Base-by-base conservation (phyloP, 345 rosid species). In the Citrus inodora region DNA sequence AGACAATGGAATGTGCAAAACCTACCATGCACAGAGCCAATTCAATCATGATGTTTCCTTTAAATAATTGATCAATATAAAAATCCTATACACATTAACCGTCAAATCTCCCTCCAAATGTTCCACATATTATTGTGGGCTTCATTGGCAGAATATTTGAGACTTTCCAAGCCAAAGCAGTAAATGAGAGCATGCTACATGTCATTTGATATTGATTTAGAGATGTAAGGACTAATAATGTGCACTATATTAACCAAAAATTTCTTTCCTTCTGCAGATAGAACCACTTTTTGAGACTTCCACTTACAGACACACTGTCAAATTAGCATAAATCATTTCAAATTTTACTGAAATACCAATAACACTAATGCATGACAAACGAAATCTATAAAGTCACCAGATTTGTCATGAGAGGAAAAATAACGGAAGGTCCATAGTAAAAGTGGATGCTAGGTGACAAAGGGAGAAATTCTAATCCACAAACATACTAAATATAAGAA, bases 1-100 rank as follows among this genome's bases (percentile, higher is more conserved):
- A 75, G 51, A 65, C 48, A 30, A 7, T 14, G 48, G 46, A 30
- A 32, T n/a, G 3, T 35, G 60, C 33, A 30, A n/a, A 66, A 5
- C 72, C 65, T 51, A 53, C 25, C 53, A 16, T 32, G 27, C 51
- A 33, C 33, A 17, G 24, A 51, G 62, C 63, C 53, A 42, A 16
- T 76, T n/a, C 48, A 53, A n/a, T 53, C 73, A 66, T 55, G 11
- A 35, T 55, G 55, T 66, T 67, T 75, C 42, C 71, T 46, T 75
- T 51, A 71, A 51, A n/a, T 53, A 30, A 65, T 64, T 63, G 61
- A 46, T 14, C 28, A 10, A 48, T 19, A 48, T 40, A 38, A 74
- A 55, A 56, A 8, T 58, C 48, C 53, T 4, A 58, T n/a, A n/a
- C 28, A 30, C 14, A 33, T 32, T 22, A 56, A 32, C 24, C 5